Evolutionary conservation across 371 early-diverging fungal genomes (phyloP), one percentile per base, ranked within the genome.

Genomic region (Rhizomucor miehei): DNA sequence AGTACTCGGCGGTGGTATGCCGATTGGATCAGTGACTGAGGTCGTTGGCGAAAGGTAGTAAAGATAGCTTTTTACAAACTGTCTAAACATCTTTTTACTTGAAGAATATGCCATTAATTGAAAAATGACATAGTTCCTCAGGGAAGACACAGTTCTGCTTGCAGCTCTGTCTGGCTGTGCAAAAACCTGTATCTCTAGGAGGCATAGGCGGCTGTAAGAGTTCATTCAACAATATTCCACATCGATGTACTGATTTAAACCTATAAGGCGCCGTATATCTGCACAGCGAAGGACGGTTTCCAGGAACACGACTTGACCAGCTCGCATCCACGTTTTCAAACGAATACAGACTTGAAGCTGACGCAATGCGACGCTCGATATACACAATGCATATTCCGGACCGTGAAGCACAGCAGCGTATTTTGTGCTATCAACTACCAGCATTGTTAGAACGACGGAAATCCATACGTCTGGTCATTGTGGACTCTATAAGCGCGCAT

Each of bases 401-500:
- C 51, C 74, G 84, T 25, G 88, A 89, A 43, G 81, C 84, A 6
- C 90, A 88, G 64, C 71, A 83, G 38, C 89, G 89, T 48, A 69
- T 85, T 8, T 54, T 93, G 6, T 68, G 70, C 40, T 88, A 90
- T 60, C 89, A 88, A 20, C 69, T 93, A 8, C 88, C 88, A 0
- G 77, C 71, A 1, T 66, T 91, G 8, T 45, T 89, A 34, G 62
- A 70, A n/a, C 62, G 55, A 14, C 59, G 52, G 6, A 61, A 67
- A 9, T 71, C 75, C 29, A 73, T 91, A 17, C 71, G 82, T 1
- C 63, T 94, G 20, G 71, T 95, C 16, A 79, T 95, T 9, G 75
- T 95, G 34, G 95, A 95, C 66, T 91, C 93, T 0, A 86, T 95
- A n/a, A 81, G 90, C 14, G 86, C 90, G 6, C 81, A 84, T 35